Percentiles rank a stretch among this genome's conserved stretches.
These are phyloP conservation scores for Trebouxia sp. DNA, from an alignment of 139 green algal genomes.

Conservation along the genomic window DNA sequence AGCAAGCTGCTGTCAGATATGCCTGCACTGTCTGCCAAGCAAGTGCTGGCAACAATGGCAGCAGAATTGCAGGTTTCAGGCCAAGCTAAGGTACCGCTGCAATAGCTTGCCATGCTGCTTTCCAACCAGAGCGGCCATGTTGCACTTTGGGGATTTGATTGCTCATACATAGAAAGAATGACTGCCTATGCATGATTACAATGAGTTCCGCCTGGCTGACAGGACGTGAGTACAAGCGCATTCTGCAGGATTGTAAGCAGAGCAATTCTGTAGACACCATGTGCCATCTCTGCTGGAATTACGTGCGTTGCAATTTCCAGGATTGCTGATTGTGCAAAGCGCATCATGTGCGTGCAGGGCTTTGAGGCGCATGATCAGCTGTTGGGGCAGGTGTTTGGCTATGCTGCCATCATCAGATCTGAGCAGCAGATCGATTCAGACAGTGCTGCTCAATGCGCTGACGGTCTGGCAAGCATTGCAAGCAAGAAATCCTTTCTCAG, in stretches of 20 bases:
- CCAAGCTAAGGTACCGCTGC: conserved; percentile 42
- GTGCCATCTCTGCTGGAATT: too few species aligned
- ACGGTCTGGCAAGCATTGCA: conserved; percentile 45
- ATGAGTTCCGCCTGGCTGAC: too few species aligned
- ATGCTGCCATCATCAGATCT: conserved; percentile 54
- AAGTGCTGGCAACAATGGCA: conserved; percentile 54
- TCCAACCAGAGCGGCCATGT: too few species aligned
- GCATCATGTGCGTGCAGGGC: conserved; percentile 45
- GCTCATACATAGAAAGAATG: too few species aligned
- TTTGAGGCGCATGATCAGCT: conserved; percentile 63
- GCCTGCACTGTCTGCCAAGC: neutral
- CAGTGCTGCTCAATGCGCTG: conserved; percentile 25
- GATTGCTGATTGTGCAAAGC: neutral
- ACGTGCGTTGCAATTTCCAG: too few species aligned
- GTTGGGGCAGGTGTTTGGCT: conserved; percentile 74
- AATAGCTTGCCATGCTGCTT: neutral
- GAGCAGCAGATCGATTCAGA: conserved; percentile 35
- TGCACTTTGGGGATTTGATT: too few species aligned
- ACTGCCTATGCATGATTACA: too few species aligned
- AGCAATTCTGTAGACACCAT: too few species aligned
- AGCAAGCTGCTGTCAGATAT: conserved; percentile 44
- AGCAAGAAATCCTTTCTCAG: conserved; percentile 72
- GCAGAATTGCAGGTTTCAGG: conserved; percentile 49
- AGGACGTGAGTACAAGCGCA: too few species aligned
- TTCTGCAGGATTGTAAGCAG: too few species aligned